These are phyloP conservation scores for Annulohypoxylon truncatum DNA, from an alignment of 2,329 filamentous ascomycete species.

Conservation along the genomic window DNA sequence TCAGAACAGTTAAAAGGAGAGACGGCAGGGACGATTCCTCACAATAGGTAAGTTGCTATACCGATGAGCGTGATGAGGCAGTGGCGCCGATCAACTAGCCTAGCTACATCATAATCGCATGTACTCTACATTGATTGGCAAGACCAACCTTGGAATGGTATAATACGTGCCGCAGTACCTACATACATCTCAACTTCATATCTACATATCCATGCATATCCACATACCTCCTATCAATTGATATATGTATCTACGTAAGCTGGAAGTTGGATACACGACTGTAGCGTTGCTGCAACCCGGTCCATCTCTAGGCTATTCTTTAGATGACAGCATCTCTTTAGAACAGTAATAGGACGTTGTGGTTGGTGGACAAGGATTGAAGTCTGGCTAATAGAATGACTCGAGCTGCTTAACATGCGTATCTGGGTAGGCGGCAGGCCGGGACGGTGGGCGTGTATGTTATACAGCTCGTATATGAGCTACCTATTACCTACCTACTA, in stretches of 20 bases:
- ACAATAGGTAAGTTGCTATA: not conserved
- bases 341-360: not conserved
- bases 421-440: too few relatives aligned
- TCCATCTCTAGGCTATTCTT: slow-evolving; percentile 4
- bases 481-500: not conserved
- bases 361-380: slow-evolving; percentile 4
- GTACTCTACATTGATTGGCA: not conserved
- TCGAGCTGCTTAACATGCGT: not conserved
- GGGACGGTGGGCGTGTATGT: not conserved
- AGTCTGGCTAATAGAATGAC: not conserved
- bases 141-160: not conserved
- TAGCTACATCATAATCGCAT: not conserved
- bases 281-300: slow-evolving; percentile 28
- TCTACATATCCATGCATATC: not conserved
- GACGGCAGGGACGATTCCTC: not conserved
- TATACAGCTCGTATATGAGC: not conserved
- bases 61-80: slow-evolving; percentile 1
- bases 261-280: slow-evolving; percentile 22
- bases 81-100: slow-evolving; percentile 1
- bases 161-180: slow-evolving; percentile 1
- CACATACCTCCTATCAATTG: not conserved
- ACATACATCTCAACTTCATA: not conserved
- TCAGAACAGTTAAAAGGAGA: not conserved
- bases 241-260: not conserved
- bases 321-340: not conserved